phyloP scores from a whole-genome alignment of 2,329 filamentous ascomycete species.

The Neofusicoccum parvum region DNA sequence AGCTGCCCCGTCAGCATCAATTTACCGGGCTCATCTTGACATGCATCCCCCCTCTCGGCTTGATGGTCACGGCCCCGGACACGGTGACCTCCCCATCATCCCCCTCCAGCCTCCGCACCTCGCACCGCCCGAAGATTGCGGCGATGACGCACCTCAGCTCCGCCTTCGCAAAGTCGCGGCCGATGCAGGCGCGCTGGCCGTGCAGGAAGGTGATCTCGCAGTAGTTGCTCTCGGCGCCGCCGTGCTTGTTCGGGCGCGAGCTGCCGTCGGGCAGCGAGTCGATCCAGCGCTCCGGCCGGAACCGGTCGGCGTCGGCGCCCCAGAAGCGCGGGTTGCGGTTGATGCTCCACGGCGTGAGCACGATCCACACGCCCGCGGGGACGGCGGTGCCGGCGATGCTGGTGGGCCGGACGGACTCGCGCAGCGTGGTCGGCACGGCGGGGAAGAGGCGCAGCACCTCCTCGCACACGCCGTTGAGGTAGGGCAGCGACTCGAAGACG shows the following conservation, averaged over 20 bases:
- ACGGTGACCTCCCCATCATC: not conserved
- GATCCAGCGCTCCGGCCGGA: slow-evolving; percentile 42
- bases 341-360: slow-evolving; percentile 34
- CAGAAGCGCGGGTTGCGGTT: slow-evolving; percentile 36
- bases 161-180: slow-evolving; percentile 22
- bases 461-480: slow-evolving; percentile 43
- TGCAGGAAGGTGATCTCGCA: slow-evolving; percentile 37
- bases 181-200: slow-evolving; percentile 24
- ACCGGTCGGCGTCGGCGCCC: slow-evolving; percentile 34
- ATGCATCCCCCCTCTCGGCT: slow-evolving; percentile 24
- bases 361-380: slow-evolving; percentile 33
- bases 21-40: not conserved
- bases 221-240: slow-evolving; percentile 31
- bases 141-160: slow-evolving; percentile 23
- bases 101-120: slow-evolving; percentile 16
- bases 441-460: slow-evolving; percentile 45
- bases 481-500: slow-evolving; percentile 36
- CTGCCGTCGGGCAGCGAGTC: slow-evolving; percentile 28
- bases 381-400: slow-evolving; percentile 24
- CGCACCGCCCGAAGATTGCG: slow-evolving; percentile 3
- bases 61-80: slow-evolving; percentile 23
- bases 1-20: too few species aligned
- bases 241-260: slow-evolving; percentile 21
- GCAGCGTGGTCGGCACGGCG: slow-evolving; percentile 40
- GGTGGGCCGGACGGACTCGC: slow-evolving; percentile 8